Evolutionary conservation across 371 early-diverging fungal genomes (phyloP), one percentile per base, ranked within the genome.

Genomic region (Actinomortierella wolfii): DNA sequence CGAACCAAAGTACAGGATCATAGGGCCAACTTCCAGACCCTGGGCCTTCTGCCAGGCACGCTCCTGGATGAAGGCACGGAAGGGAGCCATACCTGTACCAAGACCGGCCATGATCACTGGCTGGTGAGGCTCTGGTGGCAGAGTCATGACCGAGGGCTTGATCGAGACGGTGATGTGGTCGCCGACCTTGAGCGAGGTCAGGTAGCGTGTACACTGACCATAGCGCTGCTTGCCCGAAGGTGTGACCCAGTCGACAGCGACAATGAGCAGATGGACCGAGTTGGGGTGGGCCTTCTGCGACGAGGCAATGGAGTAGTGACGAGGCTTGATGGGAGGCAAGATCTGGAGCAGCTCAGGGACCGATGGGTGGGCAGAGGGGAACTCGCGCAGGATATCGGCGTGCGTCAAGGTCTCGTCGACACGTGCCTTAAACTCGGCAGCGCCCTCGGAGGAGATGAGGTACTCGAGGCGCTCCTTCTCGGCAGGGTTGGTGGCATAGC

Each of bases 81-180:
- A 96, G 39, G 97, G 97, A 18, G 97, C 97, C 94, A 97, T 95
- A 65, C 97, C 97, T 7, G 97, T 97, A 69, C 97, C 97, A 40
- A 96, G 86, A 67, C 97, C 97, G 49, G 96, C 92, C 94, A 97
- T 96, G 73, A 96, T 89, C 24, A 97, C 92, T 50, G 97, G 97
- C 64, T 91, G 90, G 50, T 77, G 74, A 61, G 90, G 90, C 41
- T 84, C 79, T 42, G 89, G 87, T 50, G 96, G 96, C 56, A 96
- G 79, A 77, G 92, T 94, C 97, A 96, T 96, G 26, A 95, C 95
- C 1, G 94, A 94, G 25, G 95, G 94, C 83, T 95, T 96, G 83
- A 96, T 89, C 28, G 92, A 86, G 9, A 96, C 97, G 21, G 90
- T 88, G 44, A 97, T 84, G 8, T 77, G 70, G 50, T 85, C 82